Conservation (phyloP, 2,329 filamentous ascomycete genomes). For the Myriosclerotinia duriaeana region DNA sequence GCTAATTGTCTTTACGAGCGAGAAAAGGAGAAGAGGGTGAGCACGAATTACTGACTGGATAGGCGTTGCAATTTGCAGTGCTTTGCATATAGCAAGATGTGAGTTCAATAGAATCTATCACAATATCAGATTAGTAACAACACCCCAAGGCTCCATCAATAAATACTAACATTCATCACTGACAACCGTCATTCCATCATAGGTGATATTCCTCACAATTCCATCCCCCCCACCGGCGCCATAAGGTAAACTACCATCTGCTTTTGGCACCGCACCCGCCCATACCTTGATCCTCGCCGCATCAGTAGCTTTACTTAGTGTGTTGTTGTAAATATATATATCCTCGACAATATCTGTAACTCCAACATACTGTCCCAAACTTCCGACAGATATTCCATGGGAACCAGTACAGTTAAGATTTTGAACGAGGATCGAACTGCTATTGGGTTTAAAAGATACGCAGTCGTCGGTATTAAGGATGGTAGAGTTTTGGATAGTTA, state of each 20-base stretch:
- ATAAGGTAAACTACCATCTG: slow-evolving; percentile 49
- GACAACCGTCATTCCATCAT: slow-evolving; percentile 54
- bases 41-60: slow-evolving; percentile 45
- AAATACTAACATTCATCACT: slow-evolving; percentile 52
- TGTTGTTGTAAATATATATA: slow-evolving; percentile 48
- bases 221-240: slow-evolving; percentile 57
- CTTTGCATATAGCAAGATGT: slow-evolving; percentile 60
- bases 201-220: slow-evolving; percentile 61
- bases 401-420: slow-evolving; percentile 51
- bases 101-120: slow-evolving; percentile 26
- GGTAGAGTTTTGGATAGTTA: slow-evolving; percentile 22
- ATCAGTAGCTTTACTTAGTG: slow-evolving; percentile 51
- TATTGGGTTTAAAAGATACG: slow-evolving; percentile 56
- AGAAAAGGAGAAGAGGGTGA: too few relatives aligned
- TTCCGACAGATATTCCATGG: slow-evolving; percentile 55
- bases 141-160: too few relatives aligned
- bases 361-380: slow-evolving; percentile 55
- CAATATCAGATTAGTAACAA: neutral
- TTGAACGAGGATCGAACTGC: slow-evolving; percentile 52
- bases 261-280: slow-evolving; percentile 46
- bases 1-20: slow-evolving; percentile 47
- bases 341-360: slow-evolving; percentile 51
- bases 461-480: slow-evolving; percentile 45
- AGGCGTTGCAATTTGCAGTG: slow-evolving; percentile 58
- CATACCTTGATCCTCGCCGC: slow-evolving; percentile 66